Percentiles rank a stretch among this genome's conserved stretches.
phyloP scores from a whole-genome alignment of 1,284 basidiomycete species.

The Phenoliferia sp. region DNA sequence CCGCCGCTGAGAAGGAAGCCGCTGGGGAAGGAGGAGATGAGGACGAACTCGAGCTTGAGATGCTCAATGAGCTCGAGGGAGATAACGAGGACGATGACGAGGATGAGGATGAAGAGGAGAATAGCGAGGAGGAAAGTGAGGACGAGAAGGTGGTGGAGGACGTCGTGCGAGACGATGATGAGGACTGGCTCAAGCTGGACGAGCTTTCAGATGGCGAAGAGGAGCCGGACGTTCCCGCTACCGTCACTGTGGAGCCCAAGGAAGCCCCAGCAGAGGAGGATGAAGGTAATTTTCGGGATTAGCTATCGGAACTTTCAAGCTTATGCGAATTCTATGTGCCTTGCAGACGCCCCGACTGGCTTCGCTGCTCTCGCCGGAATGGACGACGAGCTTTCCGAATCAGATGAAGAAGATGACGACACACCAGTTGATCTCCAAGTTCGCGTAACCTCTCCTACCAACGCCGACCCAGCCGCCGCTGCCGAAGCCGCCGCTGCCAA shows the following conservation, averaged over 20 bases:
- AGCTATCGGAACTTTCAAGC: slow-evolving; percentile 35
- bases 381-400: slow-evolving; percentile 34
- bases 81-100: slow-evolving; percentile 34
- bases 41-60: slow-evolving; percentile 31
- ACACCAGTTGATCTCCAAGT: slow-evolving; percentile 47
- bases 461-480: slow-evolving; percentile 5
- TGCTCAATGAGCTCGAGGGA: slow-evolving; percentile 39
- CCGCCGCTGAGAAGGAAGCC: slow-evolving; percentile 48
- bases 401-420: slow-evolving; percentile 42
- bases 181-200: slow-evolving; percentile 31
- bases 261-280: slow-evolving; percentile 39
- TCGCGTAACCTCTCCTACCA: slow-evolving; percentile 46
- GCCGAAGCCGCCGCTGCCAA: slow-evolving; percentile 69
- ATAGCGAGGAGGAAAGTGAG: slow-evolving; percentile 14
- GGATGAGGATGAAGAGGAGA: slow-evolving; percentile 19
- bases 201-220: slow-evolving; percentile 14
- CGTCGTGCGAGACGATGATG: slow-evolving; percentile 37
- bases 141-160: slow-evolving; percentile 44
- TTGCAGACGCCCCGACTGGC: slow-evolving; percentile 11
- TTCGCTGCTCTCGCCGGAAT: slow-evolving; percentile 32
- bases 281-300: slow-evolving; percentile 43
- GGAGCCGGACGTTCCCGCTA: slow-evolving; percentile 1
- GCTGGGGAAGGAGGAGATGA: slow-evolving; percentile 43
- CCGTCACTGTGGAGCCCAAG: slow-evolving; percentile 6
- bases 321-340: neutral